Conservation (phyloP, 2,329 filamentous ascomycete genomes). For the Monilinia vaccinii-corymbosi region DNA sequence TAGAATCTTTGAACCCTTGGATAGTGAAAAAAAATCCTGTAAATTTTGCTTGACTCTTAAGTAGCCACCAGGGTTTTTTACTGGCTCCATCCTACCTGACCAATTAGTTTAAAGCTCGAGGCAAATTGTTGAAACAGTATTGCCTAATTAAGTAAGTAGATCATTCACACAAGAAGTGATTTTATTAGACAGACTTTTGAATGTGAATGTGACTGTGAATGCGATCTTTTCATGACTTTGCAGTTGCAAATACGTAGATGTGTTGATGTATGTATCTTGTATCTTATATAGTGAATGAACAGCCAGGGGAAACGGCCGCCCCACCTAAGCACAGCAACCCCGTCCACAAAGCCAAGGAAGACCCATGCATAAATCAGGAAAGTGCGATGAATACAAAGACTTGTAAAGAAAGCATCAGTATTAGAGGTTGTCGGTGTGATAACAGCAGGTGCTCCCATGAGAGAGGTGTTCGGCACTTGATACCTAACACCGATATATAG, state of each 20-base stretch:
- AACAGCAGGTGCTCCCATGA: not conserved
- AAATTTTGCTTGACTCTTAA: not conserved
- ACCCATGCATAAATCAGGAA: not conserved
- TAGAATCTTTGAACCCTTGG: not conserved
- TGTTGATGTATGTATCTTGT: too few species aligned
- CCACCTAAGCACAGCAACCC: not conserved
- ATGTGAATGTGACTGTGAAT: not conserved
- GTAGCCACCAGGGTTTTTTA: constrained; percentile 4
- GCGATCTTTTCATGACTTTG: not conserved
- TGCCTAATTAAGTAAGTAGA: too few species aligned
- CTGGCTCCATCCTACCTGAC: not conserved
- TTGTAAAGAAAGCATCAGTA: not conserved
- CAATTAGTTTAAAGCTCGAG: not conserved
- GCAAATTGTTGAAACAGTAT: not conserved
- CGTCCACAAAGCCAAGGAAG: not conserved
- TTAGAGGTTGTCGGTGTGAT: not conserved
- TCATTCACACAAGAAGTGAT: too few species aligned
- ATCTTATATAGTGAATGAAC: not conserved
- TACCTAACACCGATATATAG: not conserved
- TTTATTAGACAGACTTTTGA: too few species aligned
- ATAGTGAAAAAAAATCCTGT: not conserved
- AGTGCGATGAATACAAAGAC: not conserved
- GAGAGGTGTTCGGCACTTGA: not conserved
- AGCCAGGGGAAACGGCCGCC: not conserved
- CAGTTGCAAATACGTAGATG: too few species aligned